Evolutionary conservation across 1,139 yeast species (phyloP).

Genomic region (Scheffersomyces insectosa): DNA sequence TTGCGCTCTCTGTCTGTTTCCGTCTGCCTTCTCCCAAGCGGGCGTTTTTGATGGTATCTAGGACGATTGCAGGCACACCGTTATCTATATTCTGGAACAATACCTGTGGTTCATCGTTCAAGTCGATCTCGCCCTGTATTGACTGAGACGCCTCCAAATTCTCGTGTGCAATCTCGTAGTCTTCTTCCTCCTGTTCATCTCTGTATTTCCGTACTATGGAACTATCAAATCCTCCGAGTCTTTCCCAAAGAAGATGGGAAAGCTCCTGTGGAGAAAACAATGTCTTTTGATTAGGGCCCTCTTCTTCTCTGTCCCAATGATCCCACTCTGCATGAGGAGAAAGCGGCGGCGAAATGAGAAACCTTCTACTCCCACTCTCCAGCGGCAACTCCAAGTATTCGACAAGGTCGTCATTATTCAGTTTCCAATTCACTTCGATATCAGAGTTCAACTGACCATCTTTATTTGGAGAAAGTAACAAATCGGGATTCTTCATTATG

Average conservation of each 20-base stretch:
- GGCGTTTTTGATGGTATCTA: conserved; percentile 25
- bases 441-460: conserved; percentile 3
- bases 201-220: conserved; percentile 33
- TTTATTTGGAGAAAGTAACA: background rate
- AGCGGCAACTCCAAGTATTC: conserved; percentile 45
- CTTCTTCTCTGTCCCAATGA: conserved; percentile 45
- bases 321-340: conserved; percentile 52
- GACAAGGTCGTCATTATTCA: conserved; percentile 5
- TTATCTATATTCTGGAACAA: conserved; percentile 38
- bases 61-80: conserved; percentile 41
- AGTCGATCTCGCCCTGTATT: conserved; percentile 11
- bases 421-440: conserved; percentile 7
- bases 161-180: conserved; percentile 7
- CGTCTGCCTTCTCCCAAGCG: background rate
- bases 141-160: background rate
- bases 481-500: conserved; percentile 1
- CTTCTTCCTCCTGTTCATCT: conserved; percentile 16
- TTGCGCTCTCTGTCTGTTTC: conserved; percentile 2
- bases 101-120: conserved; percentile 32
- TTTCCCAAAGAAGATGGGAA: conserved; percentile 46
- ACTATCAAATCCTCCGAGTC: conserved; percentile 44
- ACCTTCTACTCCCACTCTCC: conserved; percentile 40
- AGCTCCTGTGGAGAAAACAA: conserved; percentile 42
- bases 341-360: conserved; percentile 49
- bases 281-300: conserved; percentile 40